Percentiles rank a stretch among this genome's conserved stretches.
phyloP scores from a whole-genome alignment of 495 filamentous ascomycete species.

The Lineolata rhizophorae region DNA sequence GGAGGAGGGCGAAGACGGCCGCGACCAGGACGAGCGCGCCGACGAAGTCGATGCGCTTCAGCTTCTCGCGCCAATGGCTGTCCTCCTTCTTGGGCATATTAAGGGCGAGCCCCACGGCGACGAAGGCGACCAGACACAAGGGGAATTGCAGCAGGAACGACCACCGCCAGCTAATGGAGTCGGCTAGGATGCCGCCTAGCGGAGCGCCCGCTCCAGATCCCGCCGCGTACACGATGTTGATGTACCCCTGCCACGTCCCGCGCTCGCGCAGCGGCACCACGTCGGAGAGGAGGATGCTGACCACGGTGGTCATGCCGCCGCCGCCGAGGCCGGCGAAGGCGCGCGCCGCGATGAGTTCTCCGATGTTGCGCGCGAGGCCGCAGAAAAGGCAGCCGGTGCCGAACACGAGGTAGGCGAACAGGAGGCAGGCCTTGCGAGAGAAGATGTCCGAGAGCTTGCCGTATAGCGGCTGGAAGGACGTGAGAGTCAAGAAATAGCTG shows the following conservation, averaged over 20 bases:
- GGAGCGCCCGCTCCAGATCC: conserved; percentile 54
- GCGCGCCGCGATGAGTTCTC: conserved; percentile 44
- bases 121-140: conserved; percentile 42
- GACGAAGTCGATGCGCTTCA: conserved; percentile 58
- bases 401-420: conserved; percentile 55
- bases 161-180: conserved; percentile 71
- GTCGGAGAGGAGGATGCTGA: conserved; percentile 57
- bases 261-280: conserved; percentile 54
- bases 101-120: conserved; percentile 37
- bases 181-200: conserved; percentile 51
- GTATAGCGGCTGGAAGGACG: conserved; percentile 60
- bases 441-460: conserved; percentile 68
- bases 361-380: conserved; percentile 47
- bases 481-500: conserved; percentile 51
- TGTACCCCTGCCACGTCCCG: conserved; percentile 61
- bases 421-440: conserved; percentile 51
- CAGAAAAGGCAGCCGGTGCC: conserved; percentile 52
- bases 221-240: conserved; percentile 57
- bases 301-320: conserved; percentile 69
- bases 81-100: conserved; percentile 34
- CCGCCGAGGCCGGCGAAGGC: conserved; percentile 62
- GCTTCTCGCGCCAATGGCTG: conserved; percentile 36
- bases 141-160: conserved; percentile 53
- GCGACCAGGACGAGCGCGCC: conserved; percentile 45
- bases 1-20: conserved; percentile 47